Percentiles rank a stretch among this genome's conserved stretches.
These are phyloP conservation scores for Pseudopithomyces chartarum DNA, from an alignment of 2,329 filamentous ascomycete species.

Conservation along the genomic window DNA sequence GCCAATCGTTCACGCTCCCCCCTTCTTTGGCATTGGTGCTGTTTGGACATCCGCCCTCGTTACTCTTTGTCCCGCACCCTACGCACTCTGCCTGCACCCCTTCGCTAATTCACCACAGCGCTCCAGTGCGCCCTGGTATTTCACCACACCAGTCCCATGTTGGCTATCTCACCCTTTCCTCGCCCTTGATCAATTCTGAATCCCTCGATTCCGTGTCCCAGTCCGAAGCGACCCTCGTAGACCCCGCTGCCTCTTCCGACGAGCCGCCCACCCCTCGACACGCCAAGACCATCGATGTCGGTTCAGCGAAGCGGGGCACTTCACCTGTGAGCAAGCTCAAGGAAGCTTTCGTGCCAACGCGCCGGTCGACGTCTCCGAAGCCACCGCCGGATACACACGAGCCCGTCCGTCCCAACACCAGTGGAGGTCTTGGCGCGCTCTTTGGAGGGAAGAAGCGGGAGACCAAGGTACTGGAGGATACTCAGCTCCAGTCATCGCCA, in stretches of 20 bases:
- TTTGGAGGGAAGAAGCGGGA: slow-evolving; percentile 46
- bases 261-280: slow-evolving; percentile 32
- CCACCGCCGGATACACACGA: slow-evolving; percentile 34
- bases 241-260: slow-evolving; percentile 35
- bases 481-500: slow-evolving; percentile 29
- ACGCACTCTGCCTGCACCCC: slow-evolving; percentile 18
- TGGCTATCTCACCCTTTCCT: slow-evolving; percentile 56
- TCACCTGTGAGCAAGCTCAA: slow-evolving; percentile 75
- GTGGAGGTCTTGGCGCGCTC: slow-evolving; percentile 50
- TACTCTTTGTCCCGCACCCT: slow-evolving; percentile 20
- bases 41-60: slow-evolving; percentile 8
- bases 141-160: slow-evolving; percentile 56
- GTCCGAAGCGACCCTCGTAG: slow-evolving; percentile 33
- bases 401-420: slow-evolving; percentile 50
- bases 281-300: slow-evolving; percentile 40
- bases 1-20: slow-evolving; percentile 14
- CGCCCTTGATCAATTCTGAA: slow-evolving; percentile 51
- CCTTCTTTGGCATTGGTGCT: background rate
- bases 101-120: slow-evolving; percentile 36
- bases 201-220: slow-evolving; percentile 46
- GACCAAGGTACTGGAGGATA: slow-evolving; percentile 35
- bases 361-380: slow-evolving; percentile 37
- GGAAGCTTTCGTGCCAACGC: slow-evolving; percentile 65
- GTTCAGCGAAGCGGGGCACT: slow-evolving; percentile 59
- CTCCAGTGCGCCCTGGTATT: slow-evolving; percentile 45